A percentile compares a stretch with the other conserved stretches of the same genome.
phyloP scores from a whole-genome alignment of 2,329 filamentous ascomycete species.

The Cladophialophora yegresii region DNA sequence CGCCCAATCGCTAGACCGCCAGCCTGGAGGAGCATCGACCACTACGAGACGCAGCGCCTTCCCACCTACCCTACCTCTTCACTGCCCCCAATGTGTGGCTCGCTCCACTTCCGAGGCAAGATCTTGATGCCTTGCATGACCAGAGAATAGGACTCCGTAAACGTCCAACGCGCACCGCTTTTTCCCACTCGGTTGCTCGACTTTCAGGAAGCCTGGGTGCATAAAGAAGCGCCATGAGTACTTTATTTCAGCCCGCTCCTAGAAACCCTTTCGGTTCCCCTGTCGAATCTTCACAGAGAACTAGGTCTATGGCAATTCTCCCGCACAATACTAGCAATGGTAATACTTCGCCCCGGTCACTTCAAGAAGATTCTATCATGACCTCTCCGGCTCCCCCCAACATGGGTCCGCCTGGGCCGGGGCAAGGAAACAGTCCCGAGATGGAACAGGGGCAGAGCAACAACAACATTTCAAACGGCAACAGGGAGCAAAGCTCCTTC shows the following conservation, averaged over 20 bases:
- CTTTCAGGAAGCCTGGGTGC: slow-evolving; percentile 9
- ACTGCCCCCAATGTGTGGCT: slow-evolving; percentile 29
- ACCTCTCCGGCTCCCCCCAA: slow-evolving; percentile 51
- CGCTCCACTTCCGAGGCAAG: slow-evolving; percentile 29
- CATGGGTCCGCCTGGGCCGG: slow-evolving; percentile 51
- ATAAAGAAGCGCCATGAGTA: slow-evolving; percentile 36
- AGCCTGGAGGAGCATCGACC: slow-evolving; percentile 11
- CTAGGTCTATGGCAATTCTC: slow-evolving; percentile 33
- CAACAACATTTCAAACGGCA: slow-evolving; percentile 37
- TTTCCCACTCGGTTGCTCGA: slow-evolving; percentile 12
- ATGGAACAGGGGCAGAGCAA: slow-evolving; percentile 46
- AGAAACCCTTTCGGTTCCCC: slow-evolving; percentile 35
- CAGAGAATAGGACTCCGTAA: slow-evolving; percentile 29
- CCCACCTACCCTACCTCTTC: slow-evolving; percentile 6
- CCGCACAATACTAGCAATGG: slow-evolving; percentile 26
- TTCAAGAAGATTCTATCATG: slow-evolving; percentile 56
- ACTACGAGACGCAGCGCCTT: slow-evolving; percentile 5
- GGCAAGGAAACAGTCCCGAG: slow-evolving; percentile 45
- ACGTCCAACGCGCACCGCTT: slow-evolving; percentile 15
- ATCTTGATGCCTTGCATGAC: slow-evolving; percentile 33
- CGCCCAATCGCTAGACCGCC: slow-evolving; percentile 19
- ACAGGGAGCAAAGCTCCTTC: slow-evolving; percentile 34
- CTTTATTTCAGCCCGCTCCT: slow-evolving; percentile 33
- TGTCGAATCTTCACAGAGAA: slow-evolving; percentile 28
- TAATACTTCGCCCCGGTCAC: slow-evolving; percentile 33